phyloP scores from a whole-genome alignment of 192 early-diverging fungal genomes.

The Coemansia sp. region DNA sequence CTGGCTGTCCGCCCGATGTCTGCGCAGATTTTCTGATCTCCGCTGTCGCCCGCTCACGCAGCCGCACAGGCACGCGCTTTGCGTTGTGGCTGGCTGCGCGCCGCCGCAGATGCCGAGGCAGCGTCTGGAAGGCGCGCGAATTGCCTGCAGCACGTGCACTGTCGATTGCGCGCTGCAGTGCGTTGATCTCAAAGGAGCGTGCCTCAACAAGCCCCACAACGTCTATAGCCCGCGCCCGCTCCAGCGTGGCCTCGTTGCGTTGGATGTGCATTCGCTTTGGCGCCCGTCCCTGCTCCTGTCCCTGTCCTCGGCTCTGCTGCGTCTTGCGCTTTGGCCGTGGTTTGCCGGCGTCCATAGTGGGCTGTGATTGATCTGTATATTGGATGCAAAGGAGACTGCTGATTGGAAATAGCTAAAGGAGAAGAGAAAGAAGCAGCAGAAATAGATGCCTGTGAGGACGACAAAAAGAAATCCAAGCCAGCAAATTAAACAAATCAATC shows the following conservation, averaged over 20 bases:
- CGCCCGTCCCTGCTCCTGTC: neutral
- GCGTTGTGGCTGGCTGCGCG: constrained; percentile 93
- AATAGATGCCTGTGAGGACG: too few relatives aligned
- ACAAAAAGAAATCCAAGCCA: too few relatives aligned
- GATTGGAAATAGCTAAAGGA: neutral
- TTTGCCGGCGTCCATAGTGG: neutral
- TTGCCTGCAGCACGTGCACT: constrained; percentile 58
- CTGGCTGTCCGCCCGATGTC: constrained; percentile 19
- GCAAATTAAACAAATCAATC: too few relatives aligned
- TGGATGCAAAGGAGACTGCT: neutral
- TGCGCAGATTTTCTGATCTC: constrained; percentile 60
- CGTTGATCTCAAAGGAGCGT: constrained; percentile 81
- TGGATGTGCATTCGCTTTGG: constrained; percentile 9
- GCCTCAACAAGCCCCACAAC: constrained; percentile 60
- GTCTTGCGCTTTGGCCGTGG: constrained; percentile 15
- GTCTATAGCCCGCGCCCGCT: constrained; percentile 42
- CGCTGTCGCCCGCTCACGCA: constrained; percentile 72
- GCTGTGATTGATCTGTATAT: too few relatives aligned
- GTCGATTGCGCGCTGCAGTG: constrained; percentile 77
- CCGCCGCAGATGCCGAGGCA: constrained; percentile 88
- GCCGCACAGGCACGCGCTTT: constrained; percentile 81
- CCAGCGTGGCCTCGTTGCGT: constrained; percentile 25
- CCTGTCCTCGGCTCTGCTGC: neutral
- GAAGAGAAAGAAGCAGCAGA: too few relatives aligned
- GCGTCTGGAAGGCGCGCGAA: constrained; percentile 81